Evolutionary conservation across 202 grass and related monocot genomes (phyloP), one percentile per base, ranked within the genome.

Genomic region (Digitaria exilis): DNA sequence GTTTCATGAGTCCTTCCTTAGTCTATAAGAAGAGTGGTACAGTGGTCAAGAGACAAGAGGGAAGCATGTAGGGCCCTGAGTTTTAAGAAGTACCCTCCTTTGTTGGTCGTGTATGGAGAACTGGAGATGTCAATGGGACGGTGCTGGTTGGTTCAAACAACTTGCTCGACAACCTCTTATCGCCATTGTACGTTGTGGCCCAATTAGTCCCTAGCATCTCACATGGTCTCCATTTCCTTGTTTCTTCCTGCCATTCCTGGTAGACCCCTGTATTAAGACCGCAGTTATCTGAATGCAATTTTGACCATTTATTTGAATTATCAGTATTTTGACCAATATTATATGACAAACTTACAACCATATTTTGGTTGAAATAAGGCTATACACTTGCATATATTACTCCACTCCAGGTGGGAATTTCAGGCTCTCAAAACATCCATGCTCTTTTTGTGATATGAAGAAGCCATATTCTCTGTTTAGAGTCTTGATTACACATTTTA

Each of bases 41-140:
- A 46, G 7, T 78, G 13, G 45, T 16, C 61, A 60, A 74, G 19
- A 77, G 78, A 63, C 63, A 82, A 25, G 52, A 82, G 44, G 79
- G 19, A 29, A 64, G 46, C 73, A 71, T 58, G 80, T 83, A 65
- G 85, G 79, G 85, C 55, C 26, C 45, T 71, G 55, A 69, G 7
- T 63, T 82, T 82, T 42, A 82, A 71, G 42, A 61, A 77, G 69
- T 46, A 77, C 34, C 79, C 60, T 82, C 79, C 72, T 77, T 77
- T 82, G 75, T 69, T 61, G 68, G 56, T 84, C 49, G 41, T 37
- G 64, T 29, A 58, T 9, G 70, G 26, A 83, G 21, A 75, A 65
- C 16, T 44, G 5, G 21, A 71, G 29, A 16, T 85, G 15, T 65
- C 50, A 51, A 63, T 44, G 70, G 86, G 60, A 80, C 64, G 81